phyloP scores from a whole-genome alignment of 352 stramenopile species.

The Phytophthora crassamura region DNA sequence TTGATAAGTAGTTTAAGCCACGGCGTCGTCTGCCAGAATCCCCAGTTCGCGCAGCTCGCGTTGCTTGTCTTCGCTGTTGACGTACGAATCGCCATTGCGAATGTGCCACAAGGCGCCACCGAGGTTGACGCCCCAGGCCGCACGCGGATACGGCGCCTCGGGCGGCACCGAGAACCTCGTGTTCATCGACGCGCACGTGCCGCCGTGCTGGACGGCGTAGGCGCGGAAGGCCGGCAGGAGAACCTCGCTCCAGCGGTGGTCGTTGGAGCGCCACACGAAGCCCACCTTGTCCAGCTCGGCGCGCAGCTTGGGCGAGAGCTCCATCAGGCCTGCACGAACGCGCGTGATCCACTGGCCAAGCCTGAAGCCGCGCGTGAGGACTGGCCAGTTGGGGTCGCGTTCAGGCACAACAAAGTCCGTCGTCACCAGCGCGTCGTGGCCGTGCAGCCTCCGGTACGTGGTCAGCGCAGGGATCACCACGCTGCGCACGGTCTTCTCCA shows the following conservation, averaged over 20 bases:
- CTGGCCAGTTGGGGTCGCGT: conserved; percentile 58
- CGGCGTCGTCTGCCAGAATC: conserved; percentile 44
- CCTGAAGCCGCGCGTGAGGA: conserved; percentile 59
- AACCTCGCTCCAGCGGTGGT: conserved; percentile 70
- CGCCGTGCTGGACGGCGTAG: conserved; percentile 60
- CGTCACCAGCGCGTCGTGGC: conserved; percentile 54
- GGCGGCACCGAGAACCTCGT: conserved; percentile 79
- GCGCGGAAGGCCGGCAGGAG: conserved; percentile 70
- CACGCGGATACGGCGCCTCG: conserved; percentile 57
- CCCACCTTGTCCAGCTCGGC: conserved; percentile 66
- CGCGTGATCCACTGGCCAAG: conserved; percentile 82
- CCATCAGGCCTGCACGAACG: conserved; percentile 53
- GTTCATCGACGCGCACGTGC: conserved; percentile 70
- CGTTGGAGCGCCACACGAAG: conserved; percentile 79
- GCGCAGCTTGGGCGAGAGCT: conserved; percentile 46
- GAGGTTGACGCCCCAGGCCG: conserved; percentile 76
- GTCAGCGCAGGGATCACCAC: conserved; percentile 68
- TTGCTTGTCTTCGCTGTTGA: conserved; percentile 70
- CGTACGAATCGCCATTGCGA: conserved; percentile 83
- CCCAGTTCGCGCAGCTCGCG: conserved; percentile 61
- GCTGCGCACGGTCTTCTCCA: conserved; percentile 59
- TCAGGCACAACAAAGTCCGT: conserved; percentile 79
- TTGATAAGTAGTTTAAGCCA: conserved; percentile 36
- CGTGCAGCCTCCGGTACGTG: conserved; percentile 55
- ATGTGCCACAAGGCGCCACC: conserved; percentile 85